Conservation (phyloP, 2,329 filamentous ascomycete genomes). For the Davidsoniella australis region DNA sequence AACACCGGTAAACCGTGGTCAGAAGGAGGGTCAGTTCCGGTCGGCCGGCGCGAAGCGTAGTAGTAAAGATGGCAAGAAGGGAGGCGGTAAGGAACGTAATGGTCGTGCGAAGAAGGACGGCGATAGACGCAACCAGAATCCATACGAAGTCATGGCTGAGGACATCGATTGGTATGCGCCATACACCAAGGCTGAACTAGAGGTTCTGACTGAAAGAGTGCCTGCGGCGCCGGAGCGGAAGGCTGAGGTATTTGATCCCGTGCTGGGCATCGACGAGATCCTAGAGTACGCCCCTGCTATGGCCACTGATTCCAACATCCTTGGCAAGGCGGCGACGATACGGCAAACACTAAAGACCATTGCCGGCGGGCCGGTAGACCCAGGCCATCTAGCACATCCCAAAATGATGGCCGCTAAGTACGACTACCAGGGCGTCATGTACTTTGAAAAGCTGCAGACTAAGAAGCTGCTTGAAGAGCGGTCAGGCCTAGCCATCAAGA, state of each 20-base stretch:
- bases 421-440: conserved; percentile 17
- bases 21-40: conserved; percentile 10
- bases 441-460: conserved; percentile 19
- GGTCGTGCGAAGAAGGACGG: conserved; percentile 14
- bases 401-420: conserved; percentile 20
- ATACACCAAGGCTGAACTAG: conserved; percentile 18
- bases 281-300: conserved; percentile 21
- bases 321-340: conserved; percentile 20
- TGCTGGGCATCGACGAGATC: conserved; percentile 21
- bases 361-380: conserved; percentile 21
- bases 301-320: conserved; percentile 18
- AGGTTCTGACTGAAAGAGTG: conserved; percentile 10
- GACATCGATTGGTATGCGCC: conserved; percentile 15
- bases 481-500: conserved; percentile 13
- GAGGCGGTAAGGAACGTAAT: conserved; percentile 15
- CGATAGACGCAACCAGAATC: conserved; percentile 15
- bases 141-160: conserved; percentile 16
- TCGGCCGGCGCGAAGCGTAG: conserved; percentile 11
- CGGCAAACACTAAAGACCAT: conserved; percentile 22
- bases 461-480: conserved; percentile 19
- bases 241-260: conserved; percentile 18
- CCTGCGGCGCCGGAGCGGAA: conserved; percentile 8
- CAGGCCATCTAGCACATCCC: conserved; percentile 18
- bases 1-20: conserved; percentile 3
- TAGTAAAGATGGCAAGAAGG: conserved; percentile 15